Conservation (phyloP, 805 yeast genomes). For the Candida namnaoensis region DNA sequence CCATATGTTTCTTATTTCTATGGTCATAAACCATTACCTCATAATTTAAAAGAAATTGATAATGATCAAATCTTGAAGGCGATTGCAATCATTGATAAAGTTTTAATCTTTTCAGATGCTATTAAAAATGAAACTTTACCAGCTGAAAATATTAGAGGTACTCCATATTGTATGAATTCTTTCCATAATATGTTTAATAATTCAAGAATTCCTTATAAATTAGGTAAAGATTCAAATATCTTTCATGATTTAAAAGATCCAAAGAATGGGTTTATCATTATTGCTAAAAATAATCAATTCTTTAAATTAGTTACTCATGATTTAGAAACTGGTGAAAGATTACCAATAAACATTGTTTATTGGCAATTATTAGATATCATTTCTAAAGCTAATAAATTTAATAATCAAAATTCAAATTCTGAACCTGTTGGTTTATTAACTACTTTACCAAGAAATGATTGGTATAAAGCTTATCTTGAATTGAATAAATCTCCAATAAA, state of each 20-base stretch:
- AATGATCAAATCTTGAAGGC: slow-evolving; percentile 65
- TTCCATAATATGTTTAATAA: slow-evolving; percentile 88
- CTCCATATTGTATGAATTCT: slow-evolving; percentile 93
- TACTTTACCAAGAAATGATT: slow-evolving; percentile 77
- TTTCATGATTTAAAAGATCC: slow-evolving; percentile 31
- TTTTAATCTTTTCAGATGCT: slow-evolving; percentile 55
- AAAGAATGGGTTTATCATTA: slow-evolving; percentile 59
- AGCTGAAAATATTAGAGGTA: slow-evolving; percentile 68
- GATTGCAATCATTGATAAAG: slow-evolving; percentile 60
- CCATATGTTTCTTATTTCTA: slow-evolving; percentile 91
- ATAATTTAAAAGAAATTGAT: slow-evolving; percentile 36
- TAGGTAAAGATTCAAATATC: slow-evolving; percentile 53
- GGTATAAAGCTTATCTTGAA: slow-evolving; percentile 52
- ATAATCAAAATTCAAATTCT: slow-evolving; percentile 17
- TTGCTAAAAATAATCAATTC: slow-evolving; percentile 68
- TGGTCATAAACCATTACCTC: slow-evolving; percentile 60
- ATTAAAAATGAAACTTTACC: slow-evolving; percentile 68
- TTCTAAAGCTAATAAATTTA: slow-evolving; percentile 19
- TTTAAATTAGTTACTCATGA: slow-evolving; percentile 66
- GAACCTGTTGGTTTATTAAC: slow-evolving; percentile 64
- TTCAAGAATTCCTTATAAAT: slow-evolving; percentile 65
- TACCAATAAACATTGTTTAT: slow-evolving; percentile 41
- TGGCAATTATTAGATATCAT: slow-evolving; percentile 52
- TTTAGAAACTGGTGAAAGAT: slow-evolving; percentile 26
- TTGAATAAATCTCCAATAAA: slow-evolving; percentile 56